Base-by-base conservation (phyloP, 441 rosid species). In the Adansonia gregorii region DNA sequence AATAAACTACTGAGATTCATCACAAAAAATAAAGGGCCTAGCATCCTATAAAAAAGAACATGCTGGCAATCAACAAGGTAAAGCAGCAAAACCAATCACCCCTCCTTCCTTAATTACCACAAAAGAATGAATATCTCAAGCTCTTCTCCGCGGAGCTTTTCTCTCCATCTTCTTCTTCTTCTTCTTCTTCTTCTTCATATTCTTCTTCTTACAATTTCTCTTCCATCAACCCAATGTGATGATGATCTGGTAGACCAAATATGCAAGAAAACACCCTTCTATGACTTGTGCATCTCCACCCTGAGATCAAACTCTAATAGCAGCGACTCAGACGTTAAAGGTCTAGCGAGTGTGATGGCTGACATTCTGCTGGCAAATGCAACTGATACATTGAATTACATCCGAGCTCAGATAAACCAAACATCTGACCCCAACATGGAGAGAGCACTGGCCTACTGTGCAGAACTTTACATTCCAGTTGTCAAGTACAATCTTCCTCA, bases 401-500 rank as follows among this genome's bases (percentile, higher is more conserved):
- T 93, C 22, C 84, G 87, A 75, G 83, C 78, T 8, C 81, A 83
- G 46, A 81, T 91, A 49, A 86, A 73, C 76, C 83, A 80, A 19
- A 74, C 82, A 2, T 59, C 84, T 31, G 93, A 92, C 69, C 92
- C 92, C 0, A 67, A 87, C 74, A 74, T 80, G 35, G 93, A 94
- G 86, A 84, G 87, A 14, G 90, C 89, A 1, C 64, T 94, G 78
- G 98, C 96, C 31, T 73, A 88, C 5, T 94, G 98, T 27, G 97
- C 97, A 0, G 97, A 94, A 74, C 58, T 93, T 17, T 93, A 94
- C 81, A 89, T 93, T 43, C 97, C 97, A 4, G 92, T 93, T 10
- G 97, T 94, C 4, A 78, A 78, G 86, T 94, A 89, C 82, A 93
- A 85, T 70, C 90, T 94, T 15, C 98, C 98, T 69, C 97, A 94